Evolutionary conservation across 1,284 basidiomycete species (phyloP), one percentile per base, ranked within the genome.

Genomic region (Chalciporus sp.): DNA sequence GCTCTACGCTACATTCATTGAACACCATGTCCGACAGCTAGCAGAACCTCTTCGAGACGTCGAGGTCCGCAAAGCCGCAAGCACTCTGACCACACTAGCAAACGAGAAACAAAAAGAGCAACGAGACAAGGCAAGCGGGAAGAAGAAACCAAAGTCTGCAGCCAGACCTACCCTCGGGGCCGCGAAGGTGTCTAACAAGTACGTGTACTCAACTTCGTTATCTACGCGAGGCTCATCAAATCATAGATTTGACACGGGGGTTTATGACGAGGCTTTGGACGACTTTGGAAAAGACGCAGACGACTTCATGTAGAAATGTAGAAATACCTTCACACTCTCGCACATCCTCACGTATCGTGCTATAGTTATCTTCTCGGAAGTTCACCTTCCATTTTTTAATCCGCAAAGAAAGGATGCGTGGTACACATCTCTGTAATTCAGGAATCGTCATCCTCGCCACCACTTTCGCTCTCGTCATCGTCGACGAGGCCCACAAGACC

Each of bases 61-160:
- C 48, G 94, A 98, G 65, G 87, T 94, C 31, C 83, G 93, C 59
- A 95, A 95, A 70, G 89, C 84, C 2, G 92, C 92, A 4, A 90
- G 85, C 51, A 83, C 77, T 14, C 75, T 98, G 50, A 92, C 90
- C 17, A 87, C 91, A 2, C 77, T 97, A 11, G 90, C 93, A 47
- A 96, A 95, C 68, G 93, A 95, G 76, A 98, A 98, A 76, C 92
- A 95, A 76, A 91, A 85, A 72, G 92, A 94, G 69, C 84, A 88
- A 68, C 78, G 88, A 56, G 93, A 94, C 46, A 93, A 91, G 73
- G 79, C 85, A 0, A 87, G 84, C 59, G 92, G 92, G 20, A 95
- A 95, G 83, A 95, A 94, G 79, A 95, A 95, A 76, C 79, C 84
- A 55, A 88, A 90, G 70, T 71, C 76, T 6, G 73, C 82, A 9